phyloP scores from a whole-genome alignment of 139 green algal genomes.

The Micractinium conductrix region DNA sequence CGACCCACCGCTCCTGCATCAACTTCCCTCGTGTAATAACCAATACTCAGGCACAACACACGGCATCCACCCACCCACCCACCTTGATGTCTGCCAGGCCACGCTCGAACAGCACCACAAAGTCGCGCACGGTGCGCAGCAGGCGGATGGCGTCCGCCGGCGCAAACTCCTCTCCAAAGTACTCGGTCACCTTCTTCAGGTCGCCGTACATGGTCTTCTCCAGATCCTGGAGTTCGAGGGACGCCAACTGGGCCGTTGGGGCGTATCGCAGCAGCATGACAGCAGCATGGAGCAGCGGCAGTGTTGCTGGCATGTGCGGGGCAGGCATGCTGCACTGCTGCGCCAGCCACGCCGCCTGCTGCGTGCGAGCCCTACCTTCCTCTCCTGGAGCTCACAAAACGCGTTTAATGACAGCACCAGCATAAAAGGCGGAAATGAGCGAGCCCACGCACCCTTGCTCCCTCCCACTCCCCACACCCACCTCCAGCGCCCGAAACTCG shows the following conservation, averaged over 20 bases:
- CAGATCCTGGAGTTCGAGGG: constrained; percentile 38
- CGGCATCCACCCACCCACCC: not conserved
- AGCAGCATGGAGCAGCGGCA: not conserved
- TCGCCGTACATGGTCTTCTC: constrained; percentile 34
- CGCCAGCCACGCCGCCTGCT: too few relatives aligned
- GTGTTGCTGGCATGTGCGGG: too few relatives aligned
- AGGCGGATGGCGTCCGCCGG: constrained; percentile 50
- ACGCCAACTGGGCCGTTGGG: too few relatives aligned
- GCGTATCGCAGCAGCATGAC: too few relatives aligned
- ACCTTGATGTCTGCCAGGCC: constrained; percentile 53
- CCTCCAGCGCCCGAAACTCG: constrained; percentile 49
- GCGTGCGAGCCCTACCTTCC: too few relatives aligned
- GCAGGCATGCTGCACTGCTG: too few relatives aligned
- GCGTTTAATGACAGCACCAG: too few relatives aligned
- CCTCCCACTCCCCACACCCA: not conserved
- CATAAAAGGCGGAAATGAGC: too few relatives aligned
- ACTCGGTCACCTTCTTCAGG: constrained; percentile 53
- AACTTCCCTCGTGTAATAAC: too few relatives aligned
- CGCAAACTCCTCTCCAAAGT: constrained; percentile 67
- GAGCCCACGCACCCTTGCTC: not conserved
- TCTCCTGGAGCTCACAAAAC: too few relatives aligned
- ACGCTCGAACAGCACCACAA: constrained; percentile 68
- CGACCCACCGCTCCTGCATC: too few relatives aligned
- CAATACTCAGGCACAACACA: too few relatives aligned
- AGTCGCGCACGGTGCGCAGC: constrained; percentile 63